phyloP scores from a whole-genome alignment of 345 rosid genomes.

The Gossypioides kirkii region DNA sequence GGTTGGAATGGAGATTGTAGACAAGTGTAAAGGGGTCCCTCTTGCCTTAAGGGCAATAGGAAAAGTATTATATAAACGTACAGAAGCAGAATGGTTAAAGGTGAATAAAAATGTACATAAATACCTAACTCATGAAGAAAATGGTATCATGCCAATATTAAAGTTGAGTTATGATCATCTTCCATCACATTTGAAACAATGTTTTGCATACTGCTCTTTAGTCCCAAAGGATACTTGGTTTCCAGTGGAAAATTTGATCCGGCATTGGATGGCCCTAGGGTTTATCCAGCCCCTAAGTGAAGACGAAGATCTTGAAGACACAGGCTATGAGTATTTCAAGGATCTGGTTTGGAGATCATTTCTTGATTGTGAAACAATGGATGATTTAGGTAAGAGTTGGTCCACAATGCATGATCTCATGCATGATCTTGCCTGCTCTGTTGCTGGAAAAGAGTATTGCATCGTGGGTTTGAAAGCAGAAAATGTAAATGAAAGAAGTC shows the following conservation, averaged over 20 bases:
- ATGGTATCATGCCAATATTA: background rate
- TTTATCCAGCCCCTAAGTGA: background rate
- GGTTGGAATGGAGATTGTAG: background rate
- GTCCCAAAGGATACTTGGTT: background rate
- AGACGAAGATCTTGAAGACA: background rate
- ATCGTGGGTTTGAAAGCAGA: background rate
- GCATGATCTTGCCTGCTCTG: background rate
- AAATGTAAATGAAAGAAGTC: background rate
- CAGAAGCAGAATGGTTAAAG: background rate
- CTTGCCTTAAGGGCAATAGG: background rate
- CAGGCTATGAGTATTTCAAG: background rate
- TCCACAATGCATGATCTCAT: background rate
- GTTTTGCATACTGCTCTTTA: conserved; percentile 1
- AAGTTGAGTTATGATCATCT: conserved; percentile 9
- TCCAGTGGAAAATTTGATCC: accelerated
- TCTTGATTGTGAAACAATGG: background rate
- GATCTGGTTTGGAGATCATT: background rate
- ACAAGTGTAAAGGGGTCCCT: background rate
- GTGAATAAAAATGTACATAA: background rate
- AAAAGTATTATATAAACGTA: background rate
- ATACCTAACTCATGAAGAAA: background rate
- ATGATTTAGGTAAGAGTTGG: background rate
- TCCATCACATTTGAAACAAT: background rate
- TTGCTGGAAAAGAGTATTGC: background rate
- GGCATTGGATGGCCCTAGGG: background rate